phyloP scores from a whole-genome alignment of 495 filamentous ascomycete species.

The Aspergillus sclerotioniger region DNA sequence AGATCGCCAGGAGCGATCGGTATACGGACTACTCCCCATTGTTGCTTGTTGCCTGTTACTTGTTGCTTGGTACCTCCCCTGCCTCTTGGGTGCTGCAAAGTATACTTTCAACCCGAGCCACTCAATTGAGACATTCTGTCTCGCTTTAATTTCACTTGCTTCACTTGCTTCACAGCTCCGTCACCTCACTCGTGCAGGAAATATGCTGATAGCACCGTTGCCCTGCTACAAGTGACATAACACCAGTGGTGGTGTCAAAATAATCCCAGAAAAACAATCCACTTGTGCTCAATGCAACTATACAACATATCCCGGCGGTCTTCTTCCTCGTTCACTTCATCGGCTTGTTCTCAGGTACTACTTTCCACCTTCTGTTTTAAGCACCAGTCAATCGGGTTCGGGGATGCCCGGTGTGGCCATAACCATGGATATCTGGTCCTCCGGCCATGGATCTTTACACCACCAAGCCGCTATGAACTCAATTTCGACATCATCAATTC shows the following conservation, averaged over 20 bases:
- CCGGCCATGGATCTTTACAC: neutral
- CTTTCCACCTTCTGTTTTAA: neutral
- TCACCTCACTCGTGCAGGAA: neutral
- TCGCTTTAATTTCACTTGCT: neutral
- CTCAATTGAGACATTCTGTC: slow-evolving; percentile 3
- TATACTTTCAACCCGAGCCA: neutral
- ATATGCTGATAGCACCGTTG: neutral
- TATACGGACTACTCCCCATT: no score
- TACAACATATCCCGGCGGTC: neutral
- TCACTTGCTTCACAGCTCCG: neutral
- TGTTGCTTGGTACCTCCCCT: no score
- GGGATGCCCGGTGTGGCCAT: neutral
- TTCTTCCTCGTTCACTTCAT: neutral
- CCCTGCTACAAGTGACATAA: neutral
- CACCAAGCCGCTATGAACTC: neutral
- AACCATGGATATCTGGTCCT: neutral
- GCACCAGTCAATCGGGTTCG: neutral
- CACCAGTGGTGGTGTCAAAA: neutral
- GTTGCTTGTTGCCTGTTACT: no score
- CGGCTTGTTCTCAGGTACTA: neutral
- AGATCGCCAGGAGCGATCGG: neutral
- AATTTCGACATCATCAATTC: slow-evolving; percentile 4
- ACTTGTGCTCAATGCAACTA: neutral
- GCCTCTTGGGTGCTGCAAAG: neutral
- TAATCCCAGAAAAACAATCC: neutral